phyloP scores from a whole-genome alignment of 2,329 filamentous ascomycete species.

The Peltaster fructicola region DNA sequence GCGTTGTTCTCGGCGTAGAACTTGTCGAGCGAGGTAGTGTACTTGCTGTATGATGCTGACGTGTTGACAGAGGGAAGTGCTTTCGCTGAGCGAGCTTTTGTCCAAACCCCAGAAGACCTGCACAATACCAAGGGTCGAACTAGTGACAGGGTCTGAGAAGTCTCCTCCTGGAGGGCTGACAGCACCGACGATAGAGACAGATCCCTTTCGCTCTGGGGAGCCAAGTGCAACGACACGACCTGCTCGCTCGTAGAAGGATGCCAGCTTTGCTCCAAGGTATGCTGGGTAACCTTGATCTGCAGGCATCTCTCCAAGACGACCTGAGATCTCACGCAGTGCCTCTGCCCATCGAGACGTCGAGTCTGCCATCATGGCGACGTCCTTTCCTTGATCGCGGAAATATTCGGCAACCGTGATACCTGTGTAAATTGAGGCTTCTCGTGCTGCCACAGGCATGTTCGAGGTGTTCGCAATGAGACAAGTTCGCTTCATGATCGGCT shows the following conservation, averaged over 20 bases:
- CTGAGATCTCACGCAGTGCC: constrained; percentile 94
- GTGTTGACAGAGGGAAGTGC: constrained; percentile 99
- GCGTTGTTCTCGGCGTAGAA: constrained; percentile 89
- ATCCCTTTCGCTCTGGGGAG: constrained; percentile 73
- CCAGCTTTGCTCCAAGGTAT: constrained; percentile 89
- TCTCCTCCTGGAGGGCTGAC: constrained; percentile 96
- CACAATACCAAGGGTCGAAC: constrained; percentile 84
- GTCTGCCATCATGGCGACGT: constrained; percentile 99
- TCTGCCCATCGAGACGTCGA: constrained; percentile 97
- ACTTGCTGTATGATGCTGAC: constrained; percentile 87
- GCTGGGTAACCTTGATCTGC: constrained; percentile 99
- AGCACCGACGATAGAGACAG: constrained; percentile 93
- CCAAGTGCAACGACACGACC: constrained; percentile 73
- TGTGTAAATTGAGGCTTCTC: constrained; percentile 97
- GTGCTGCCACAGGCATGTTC: constrained; percentile 97
- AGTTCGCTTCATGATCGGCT: constrained; percentile 99
- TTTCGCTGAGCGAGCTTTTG: constrained; percentile 98
- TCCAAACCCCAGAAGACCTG: constrained; percentile 99
- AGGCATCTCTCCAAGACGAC: constrained; percentile 98
- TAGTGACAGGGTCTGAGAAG: constrained; percentile 96
- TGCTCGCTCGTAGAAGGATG: constrained; percentile 97
- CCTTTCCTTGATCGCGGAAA: constrained; percentile 89
- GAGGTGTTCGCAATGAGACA: constrained; percentile 97
- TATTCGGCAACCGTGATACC: constrained; percentile 92
- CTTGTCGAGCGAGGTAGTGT: constrained; percentile 71